Evolutionary conservation across 495 filamentous ascomycete genomes (phyloP), one percentile per base, ranked within the genome.

Genomic region (Hypoxylon crocopeplum): DNA sequence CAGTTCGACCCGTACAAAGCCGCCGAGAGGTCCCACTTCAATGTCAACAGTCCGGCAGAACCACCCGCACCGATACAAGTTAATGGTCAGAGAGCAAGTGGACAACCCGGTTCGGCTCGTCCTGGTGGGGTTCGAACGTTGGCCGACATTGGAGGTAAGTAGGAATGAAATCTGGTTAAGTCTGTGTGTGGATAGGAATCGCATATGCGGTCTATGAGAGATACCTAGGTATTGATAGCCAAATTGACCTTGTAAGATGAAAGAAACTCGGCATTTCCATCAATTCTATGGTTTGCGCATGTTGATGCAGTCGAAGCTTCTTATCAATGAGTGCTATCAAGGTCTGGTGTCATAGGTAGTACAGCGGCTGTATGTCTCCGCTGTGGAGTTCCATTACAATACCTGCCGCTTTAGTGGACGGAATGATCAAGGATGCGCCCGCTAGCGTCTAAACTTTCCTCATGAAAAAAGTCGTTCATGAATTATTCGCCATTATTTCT

Each of bases 1-100:
- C 62, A 88, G 84, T 72, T 90, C 39, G 87, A 90, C 57, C 79
- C 86, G 1, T 88, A 89, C 72, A 74, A 74, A 48, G 77, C 87
- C 7, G 88, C 86, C 0, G 80, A 87, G 67, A 76, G 75, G 20
- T 89, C 86, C 1, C 64, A 73, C 15, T 91, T 88, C 71, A 91
- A 90, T 59, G 72, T 84, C 34, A 70, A 76, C 15, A 74, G 69
- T 21, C 68, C 70, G 2, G 63, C 62, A 11, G 48, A 66, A 10
- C 52, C 56, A 20, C 57, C 66, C 5, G 11, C 45, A 13, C 56
- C 56, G 27, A 59, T 58, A 12, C 38, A 53, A 19, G 2, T 48
- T 13, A 50, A 56, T 12, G 55, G 47, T 2, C 69, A 62, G 57
- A 62, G 36, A 44, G 41, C 30, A 44, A 7, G 64, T 36, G 60